Base-by-base conservation (phyloP, 306 rosid species). In the Cicer pinnatifidum region DNA sequence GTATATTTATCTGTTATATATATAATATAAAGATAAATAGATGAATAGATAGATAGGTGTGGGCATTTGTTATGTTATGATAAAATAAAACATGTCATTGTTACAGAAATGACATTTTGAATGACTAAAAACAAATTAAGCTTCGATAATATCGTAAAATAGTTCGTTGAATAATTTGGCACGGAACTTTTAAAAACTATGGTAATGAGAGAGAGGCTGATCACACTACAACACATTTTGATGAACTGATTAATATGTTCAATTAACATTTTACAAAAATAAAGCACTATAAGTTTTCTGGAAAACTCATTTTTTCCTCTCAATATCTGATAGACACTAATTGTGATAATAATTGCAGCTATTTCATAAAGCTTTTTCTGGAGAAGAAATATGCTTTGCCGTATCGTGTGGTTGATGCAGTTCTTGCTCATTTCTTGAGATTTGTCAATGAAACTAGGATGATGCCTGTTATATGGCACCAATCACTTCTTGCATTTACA, bases 401-500 rank as follows among this genome's bases (percentile, higher is more conserved):
- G 10, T 90, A 86, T 71, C 90, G 96, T 6, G 96, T 85, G 59
- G 85, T 94, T 57, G 99, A 91, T 71, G 91, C 91, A 61, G 83
- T 85, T 50, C 90, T 94, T 70, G 85, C 83, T 50, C 96, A 94
- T 84, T 94, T 89, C 82, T 80, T 82, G 92, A 91, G 89, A 78
- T 90, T 94, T 81, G 80, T 84, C 15, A 78, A 84, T 66, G 97
- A 91, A 40, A 75, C 79, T 13, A 83, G 93, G 79, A 75, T 82
- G 41, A 91, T 91, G 97, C 99, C 99, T 45, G 99, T 94, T 63
- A 94, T 94, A 85, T 91, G 99, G 99, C 97, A 94, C 79, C 97
- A 91, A 57, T 91, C 99, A 48, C 90, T 94, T 51, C 97, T 94
- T 81, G 90, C 96, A 57, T 94, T 91, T 83, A 87, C 87, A 56